Evolutionary conservation across 371 early-diverging fungal genomes (phyloP).

Genomic region (Rhizopus sp.): DNA sequence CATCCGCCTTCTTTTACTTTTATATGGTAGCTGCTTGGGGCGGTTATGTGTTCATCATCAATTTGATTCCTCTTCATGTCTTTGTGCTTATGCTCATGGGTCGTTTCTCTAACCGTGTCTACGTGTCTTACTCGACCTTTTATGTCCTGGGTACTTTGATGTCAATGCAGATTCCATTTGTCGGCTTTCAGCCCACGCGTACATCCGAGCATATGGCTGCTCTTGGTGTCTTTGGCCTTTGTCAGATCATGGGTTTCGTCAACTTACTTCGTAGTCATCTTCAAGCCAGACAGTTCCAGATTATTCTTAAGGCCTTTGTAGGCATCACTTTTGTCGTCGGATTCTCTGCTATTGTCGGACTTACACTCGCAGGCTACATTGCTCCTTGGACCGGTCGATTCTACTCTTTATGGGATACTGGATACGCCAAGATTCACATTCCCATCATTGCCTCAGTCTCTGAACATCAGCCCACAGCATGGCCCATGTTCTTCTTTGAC

Average conservation of each 20-base stretch:
- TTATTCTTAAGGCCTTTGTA: conserved; percentile 71
- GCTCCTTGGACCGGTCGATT: conserved; percentile 99
- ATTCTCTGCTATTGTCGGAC: conserved; percentile 50
- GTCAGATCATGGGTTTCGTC: conserved; percentile 93
- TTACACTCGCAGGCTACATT: conserved; percentile 85
- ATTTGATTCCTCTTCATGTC: conserved; percentile 96
- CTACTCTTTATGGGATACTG: conserved; percentile 98
- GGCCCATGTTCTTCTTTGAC: conserved; percentile 99
- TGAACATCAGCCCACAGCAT: conserved; percentile 99
- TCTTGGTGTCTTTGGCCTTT: conserved; percentile 87
- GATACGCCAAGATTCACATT: conserved; percentile 97
- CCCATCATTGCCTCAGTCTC: conserved; percentile 99
- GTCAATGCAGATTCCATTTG: conserved; percentile 99
- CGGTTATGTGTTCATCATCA: conserved; percentile 99
- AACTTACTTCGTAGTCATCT: conserved; percentile 80
- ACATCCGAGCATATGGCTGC: conserved; percentile 99
- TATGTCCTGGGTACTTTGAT: conserved; percentile 94
- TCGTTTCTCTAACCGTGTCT: conserved; percentile 89
- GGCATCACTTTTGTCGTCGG: conserved; percentile 59
- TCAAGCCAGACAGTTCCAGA: conserved; percentile 82
- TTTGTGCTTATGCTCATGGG: conserved; percentile 96
- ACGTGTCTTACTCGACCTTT: conserved; percentile 96
- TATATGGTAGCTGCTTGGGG: conserved; percentile 99
- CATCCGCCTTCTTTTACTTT: conserved; percentile 94
- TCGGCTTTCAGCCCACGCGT: conserved; percentile 96